phyloP scores from a whole-genome alignment of 495 filamentous ascomycete genomes.

The Penicillium arizonense region DNA sequence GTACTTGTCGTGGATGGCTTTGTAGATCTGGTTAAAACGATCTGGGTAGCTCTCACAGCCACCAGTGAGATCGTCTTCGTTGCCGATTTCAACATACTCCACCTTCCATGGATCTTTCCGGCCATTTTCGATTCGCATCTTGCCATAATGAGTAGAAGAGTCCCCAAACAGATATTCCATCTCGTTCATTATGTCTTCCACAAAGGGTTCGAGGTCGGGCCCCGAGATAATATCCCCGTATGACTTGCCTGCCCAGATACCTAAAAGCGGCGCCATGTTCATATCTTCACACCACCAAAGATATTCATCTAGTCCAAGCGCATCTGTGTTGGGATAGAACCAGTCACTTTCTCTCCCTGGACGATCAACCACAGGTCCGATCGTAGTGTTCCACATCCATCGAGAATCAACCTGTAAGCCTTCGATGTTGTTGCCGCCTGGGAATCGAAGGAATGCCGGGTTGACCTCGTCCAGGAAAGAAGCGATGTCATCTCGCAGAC shows the following conservation, averaged over 20 bases:
- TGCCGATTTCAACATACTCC: constrained; percentile 54
- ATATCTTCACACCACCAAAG: constrained; percentile 66
- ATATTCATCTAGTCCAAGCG: constrained; percentile 62
- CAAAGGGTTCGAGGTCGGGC: constrained; percentile 32
- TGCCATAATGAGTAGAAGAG: constrained; percentile 34
- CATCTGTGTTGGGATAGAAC: constrained; percentile 61
- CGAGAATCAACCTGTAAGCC: constrained; percentile 34
- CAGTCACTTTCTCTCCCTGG: constrained; percentile 61
- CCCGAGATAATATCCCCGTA: constrained; percentile 46
- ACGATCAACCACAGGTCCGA: constrained; percentile 61
- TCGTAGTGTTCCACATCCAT: constrained; percentile 70
- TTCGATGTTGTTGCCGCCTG: constrained; percentile 65
- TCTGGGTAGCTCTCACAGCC: constrained; percentile 43
- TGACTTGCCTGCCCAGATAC: constrained; percentile 61
- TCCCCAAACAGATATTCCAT: constrained; percentile 46
- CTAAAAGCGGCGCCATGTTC: constrained; percentile 54
- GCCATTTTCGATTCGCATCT: constrained; percentile 42
- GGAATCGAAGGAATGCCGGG: constrained; percentile 60
- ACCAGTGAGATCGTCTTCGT: constrained; percentile 51
- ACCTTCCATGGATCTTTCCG: constrained; percentile 44
- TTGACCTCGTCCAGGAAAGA: constrained; percentile 52
- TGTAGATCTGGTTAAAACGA: constrained; percentile 44
- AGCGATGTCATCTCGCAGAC: constrained; percentile 58
- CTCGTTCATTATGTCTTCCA: constrained; percentile 62
- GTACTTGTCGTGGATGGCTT: constrained; percentile 44